Conservation (phyloP, 805 yeast genomes). For the Kodamaea lidongshanica region DNA sequence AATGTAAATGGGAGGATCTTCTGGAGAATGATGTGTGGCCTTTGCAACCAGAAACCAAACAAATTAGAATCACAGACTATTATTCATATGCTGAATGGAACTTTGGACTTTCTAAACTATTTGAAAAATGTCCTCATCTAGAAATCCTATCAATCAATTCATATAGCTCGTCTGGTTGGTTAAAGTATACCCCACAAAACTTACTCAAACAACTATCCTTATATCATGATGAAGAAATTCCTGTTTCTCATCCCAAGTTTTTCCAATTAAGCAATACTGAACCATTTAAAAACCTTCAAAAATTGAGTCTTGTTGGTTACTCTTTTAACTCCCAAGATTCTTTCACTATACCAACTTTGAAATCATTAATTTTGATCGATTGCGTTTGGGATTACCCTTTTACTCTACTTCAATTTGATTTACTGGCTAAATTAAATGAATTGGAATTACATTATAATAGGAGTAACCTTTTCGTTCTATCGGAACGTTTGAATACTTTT, state of each 20-base stretch:
- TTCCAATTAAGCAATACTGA: conserved; percentile 42
- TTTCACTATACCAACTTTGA: too few species aligned
- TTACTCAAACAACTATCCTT: conserved; percentile 19
- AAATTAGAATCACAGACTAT: conserved; percentile 24
- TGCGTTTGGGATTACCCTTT: conserved; percentile 59
- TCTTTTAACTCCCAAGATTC: too few species aligned
- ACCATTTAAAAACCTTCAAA: conserved; percentile 27
- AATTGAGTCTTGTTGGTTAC: conserved; percentile 34
- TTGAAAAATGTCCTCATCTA: conserved; percentile 19
- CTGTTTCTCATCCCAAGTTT: conserved; percentile 21
- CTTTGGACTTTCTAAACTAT: conserved; percentile 20
- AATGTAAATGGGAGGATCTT: conserved; percentile 23
- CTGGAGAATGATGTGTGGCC: conserved; percentile 3
- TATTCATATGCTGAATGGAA: conserved; percentile 35
- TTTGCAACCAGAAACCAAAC: conserved; percentile 1
- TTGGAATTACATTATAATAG: conserved; percentile 22
- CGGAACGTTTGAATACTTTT: conserved; percentile 33
- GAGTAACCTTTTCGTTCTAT: conserved; percentile 28
- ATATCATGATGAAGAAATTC: conserved; percentile 19
- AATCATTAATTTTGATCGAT: conserved; percentile 28
- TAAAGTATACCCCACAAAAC: conserved; percentile 26
- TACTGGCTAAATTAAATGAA: conserved; percentile 15
- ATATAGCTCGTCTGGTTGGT: conserved; percentile 36
- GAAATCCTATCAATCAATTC: conserved; percentile 24
- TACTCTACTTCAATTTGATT: conserved; percentile 32